phyloP scores from a whole-genome alignment of 345 rosid genomes.

The Carallia brachiata region DNA sequence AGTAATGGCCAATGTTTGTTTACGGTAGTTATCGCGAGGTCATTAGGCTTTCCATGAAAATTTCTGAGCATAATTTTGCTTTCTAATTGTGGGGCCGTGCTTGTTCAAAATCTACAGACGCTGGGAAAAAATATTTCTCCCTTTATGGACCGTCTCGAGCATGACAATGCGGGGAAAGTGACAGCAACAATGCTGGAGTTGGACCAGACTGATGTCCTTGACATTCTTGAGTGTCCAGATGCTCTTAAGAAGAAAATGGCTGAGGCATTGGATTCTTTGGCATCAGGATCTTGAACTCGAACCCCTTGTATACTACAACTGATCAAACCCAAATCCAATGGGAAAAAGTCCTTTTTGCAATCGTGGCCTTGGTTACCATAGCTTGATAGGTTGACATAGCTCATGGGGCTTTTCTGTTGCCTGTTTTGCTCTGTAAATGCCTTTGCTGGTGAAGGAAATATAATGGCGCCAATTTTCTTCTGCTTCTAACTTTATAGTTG shows the following conservation, averaged over 20 bases:
- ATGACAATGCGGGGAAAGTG: constrained; percentile 27
- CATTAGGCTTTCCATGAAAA: not conserved
- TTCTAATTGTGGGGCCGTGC: not conserved
- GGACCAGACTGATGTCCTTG: constrained; percentile 21
- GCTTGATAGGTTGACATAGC: too few species aligned
- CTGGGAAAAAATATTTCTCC: constrained; percentile 3
- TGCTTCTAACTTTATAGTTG: too few species aligned
- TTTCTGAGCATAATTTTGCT: not conserved
- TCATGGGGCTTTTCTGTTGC: too few species aligned
- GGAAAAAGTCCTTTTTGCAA: too few species aligned
- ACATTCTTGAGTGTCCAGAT: constrained; percentile 19
- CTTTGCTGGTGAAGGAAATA: too few species aligned
- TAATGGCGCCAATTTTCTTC: too few species aligned
- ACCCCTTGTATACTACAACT: too few species aligned
- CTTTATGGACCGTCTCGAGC: constrained; percentile 18
- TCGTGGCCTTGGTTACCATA: too few species aligned
- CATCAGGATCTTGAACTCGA: constrained; percentile 11
- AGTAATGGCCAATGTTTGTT: too few species aligned
- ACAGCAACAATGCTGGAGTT: constrained; percentile 31
- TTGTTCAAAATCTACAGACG: constrained; percentile 16
- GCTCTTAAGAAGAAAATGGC: constrained; percentile 26
- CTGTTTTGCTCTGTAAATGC: too few species aligned
- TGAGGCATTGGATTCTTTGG: constrained; percentile 23
- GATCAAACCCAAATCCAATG: too few species aligned
- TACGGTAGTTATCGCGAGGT: not conserved